Evolutionary conservation across 1,139 yeast species (phyloP).

Genomic region (Zygosaccharomyces pseudobailii): DNA sequence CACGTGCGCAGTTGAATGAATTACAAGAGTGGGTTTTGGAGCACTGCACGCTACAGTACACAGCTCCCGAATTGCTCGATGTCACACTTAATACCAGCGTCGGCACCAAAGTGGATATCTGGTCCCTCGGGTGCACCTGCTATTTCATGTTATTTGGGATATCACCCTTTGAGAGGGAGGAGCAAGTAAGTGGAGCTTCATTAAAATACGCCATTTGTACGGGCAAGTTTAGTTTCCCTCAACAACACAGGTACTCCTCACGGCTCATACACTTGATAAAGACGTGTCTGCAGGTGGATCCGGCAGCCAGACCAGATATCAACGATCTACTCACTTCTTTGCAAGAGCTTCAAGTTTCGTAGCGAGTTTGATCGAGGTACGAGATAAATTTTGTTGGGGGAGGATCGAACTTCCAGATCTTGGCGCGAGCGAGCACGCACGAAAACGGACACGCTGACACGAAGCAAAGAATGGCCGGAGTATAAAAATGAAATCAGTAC

Average conservation of each 20-base stretch:
- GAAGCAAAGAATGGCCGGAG: background rate
- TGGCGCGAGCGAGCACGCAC: background rate
- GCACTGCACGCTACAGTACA: conserved; percentile 79
- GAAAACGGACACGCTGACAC: conserved; percentile 1
- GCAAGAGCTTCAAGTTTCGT: conserved; percentile 15
- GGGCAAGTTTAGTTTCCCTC: conserved; percentile 66
- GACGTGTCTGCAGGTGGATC: conserved; percentile 57
- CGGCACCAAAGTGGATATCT: conserved; percentile 74
- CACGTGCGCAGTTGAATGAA: conserved; percentile 67
- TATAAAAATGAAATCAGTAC: background rate
- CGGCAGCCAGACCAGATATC: conserved; percentile 55
- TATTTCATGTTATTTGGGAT: conserved; percentile 72
- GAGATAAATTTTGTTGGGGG: background rate
- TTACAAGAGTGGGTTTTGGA: conserved; percentile 80
- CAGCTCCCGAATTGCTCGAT: conserved; percentile 87
- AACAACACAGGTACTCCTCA: conserved; percentile 47
- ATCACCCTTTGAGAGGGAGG: conserved; percentile 86
- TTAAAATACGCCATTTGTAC: conserved; percentile 69
- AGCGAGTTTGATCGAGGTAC: background rate
- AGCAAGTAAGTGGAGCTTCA: conserved; percentile 77
- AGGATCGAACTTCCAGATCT: background rate
- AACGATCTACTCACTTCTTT: conserved; percentile 38
- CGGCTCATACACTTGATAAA: conserved; percentile 52
- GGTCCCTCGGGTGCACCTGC: conserved; percentile 86
- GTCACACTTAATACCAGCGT: conserved; percentile 60